Conservation (phyloP, 495 filamentous ascomycete genomes). For the Hypomontagnella monticulosa region DNA sequence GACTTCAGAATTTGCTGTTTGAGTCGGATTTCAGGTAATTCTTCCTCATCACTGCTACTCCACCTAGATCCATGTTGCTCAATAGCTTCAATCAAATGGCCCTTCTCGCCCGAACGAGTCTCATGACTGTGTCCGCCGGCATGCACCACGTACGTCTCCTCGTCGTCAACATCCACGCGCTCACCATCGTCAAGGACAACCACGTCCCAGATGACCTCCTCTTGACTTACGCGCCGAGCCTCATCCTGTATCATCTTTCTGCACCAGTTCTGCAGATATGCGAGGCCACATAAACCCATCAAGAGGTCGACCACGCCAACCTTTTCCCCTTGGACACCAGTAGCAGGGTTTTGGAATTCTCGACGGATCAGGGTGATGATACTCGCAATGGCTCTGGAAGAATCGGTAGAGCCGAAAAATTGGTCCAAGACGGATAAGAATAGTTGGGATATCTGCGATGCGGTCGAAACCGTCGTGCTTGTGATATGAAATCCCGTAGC, state of each 20-base stretch:
- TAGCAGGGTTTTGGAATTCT: conserved; percentile 73
- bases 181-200: conserved; percentile 73
- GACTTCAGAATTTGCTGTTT: conserved; percentile 57
- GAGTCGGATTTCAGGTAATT: conserved; percentile 53
- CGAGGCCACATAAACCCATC: conserved; percentile 74
- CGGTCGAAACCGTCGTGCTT: conserved; percentile 67
- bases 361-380: conserved; percentile 77
- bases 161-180: conserved; percentile 66
- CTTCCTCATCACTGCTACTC: conserved; percentile 51
- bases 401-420: conserved; percentile 80
- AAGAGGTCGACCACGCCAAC: conserved; percentile 74
- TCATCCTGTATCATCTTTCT: conserved; percentile 67
- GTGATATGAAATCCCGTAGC: conserved; percentile 76
- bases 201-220: conserved; percentile 82
- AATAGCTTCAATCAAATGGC: conserved; percentile 59
- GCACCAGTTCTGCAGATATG: conserved; percentile 75
- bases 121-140: conserved; percentile 20
- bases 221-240: conserved; percentile 58
- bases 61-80: conserved; percentile 51
- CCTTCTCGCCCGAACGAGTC: conserved; percentile 31
- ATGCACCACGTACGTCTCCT: conserved; percentile 37
- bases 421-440: conserved; percentile 75
- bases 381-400: conserved; percentile 80
- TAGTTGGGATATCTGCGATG: conserved; percentile 70
- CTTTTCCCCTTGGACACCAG: conserved; percentile 65